Conservation (phyloP, 129 eudicot genomes). For the Saposhnikovia divaricata region DNA sequence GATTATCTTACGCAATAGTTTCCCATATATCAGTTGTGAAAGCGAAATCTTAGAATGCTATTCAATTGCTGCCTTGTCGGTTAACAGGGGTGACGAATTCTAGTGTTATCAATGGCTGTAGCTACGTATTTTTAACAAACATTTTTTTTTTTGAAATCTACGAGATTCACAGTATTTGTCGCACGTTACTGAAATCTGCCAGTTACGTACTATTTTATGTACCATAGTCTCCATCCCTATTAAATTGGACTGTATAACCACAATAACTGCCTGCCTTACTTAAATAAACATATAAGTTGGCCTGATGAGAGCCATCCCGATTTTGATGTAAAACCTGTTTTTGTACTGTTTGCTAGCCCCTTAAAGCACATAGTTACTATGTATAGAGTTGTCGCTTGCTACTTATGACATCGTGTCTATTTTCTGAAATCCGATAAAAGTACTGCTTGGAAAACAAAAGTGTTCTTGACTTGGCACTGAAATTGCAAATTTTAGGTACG, state of each 20-base stretch:
- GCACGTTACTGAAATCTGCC: no score
- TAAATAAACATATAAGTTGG: not conserved
- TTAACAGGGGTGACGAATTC: no score
- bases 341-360: not conserved
- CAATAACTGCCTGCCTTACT: not conserved
- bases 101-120: no score
- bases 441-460: not conserved
- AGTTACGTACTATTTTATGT: no score
- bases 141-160: no score
- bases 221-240: not conserved
- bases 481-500: slow-evolving; percentile 43
- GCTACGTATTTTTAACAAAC: no score
- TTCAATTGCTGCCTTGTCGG: no score
- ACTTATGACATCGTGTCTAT: not conserved
- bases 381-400: not conserved
- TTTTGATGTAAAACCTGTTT: not conserved
- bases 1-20: not conserved
- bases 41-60: not conserved
- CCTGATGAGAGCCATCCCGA: not conserved
- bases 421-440: not conserved
- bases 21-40: not conserved
- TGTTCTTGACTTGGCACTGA: slow-evolving; percentile 6
- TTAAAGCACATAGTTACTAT: not conserved
- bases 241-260: no score
- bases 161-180: no score